Evolutionary conservation across 345 rosid genomes (phyloP).

Genomic region (Jatropha curcas): DNA sequence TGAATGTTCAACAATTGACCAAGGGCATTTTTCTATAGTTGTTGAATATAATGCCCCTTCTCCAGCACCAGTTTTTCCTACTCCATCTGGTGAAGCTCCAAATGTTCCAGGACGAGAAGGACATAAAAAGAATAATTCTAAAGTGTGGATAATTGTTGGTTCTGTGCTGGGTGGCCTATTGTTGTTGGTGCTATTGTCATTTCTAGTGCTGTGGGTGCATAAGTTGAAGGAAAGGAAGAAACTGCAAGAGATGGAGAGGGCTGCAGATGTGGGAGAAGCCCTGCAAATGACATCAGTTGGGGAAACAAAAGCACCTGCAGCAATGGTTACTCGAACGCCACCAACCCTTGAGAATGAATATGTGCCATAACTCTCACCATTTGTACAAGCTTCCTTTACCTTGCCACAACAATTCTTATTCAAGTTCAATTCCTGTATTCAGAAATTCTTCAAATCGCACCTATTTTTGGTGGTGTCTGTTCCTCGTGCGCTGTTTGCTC

Average conservation of each 20-base stretch:
- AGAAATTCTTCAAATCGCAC: conserved; percentile 46
- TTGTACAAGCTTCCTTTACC: conserved; percentile 29
- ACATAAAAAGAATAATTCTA: conserved; percentile 34
- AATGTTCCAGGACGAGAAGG: conserved; percentile 18
- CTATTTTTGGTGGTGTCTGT: conserved; percentile 39
- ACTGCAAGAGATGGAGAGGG: conserved; percentile 87
- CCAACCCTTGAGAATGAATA: conserved; percentile 88
- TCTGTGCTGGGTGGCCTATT: conserved; percentile 75
- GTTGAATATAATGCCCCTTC: conserved; percentile 60
- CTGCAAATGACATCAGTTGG: conserved; percentile 77
- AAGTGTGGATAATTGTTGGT: conserved; percentile 69
- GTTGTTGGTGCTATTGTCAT: conserved; percentile 46
- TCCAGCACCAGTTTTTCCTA: conserved; percentile 36
- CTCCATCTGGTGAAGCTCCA: conserved; percentile 16
- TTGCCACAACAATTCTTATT: conserved; percentile 42
- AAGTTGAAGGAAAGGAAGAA: conserved; percentile 60
- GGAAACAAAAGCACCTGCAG: conserved; percentile 81
- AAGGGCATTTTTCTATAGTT: conserved; percentile 87
- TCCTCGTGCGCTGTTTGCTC: conserved; percentile 24
- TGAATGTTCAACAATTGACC: conserved; percentile 55
- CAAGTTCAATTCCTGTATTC: conserved; percentile 38
- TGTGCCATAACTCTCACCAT: conserved; percentile 43
- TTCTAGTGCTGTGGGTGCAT: conserved; percentile 52
- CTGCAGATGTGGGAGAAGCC: conserved; percentile 89
- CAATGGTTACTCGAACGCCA: conserved; percentile 78